Base-by-base conservation (phyloP, 2,329 filamentous ascomycete genomes). In the Diaporthe caulivora region DNA sequence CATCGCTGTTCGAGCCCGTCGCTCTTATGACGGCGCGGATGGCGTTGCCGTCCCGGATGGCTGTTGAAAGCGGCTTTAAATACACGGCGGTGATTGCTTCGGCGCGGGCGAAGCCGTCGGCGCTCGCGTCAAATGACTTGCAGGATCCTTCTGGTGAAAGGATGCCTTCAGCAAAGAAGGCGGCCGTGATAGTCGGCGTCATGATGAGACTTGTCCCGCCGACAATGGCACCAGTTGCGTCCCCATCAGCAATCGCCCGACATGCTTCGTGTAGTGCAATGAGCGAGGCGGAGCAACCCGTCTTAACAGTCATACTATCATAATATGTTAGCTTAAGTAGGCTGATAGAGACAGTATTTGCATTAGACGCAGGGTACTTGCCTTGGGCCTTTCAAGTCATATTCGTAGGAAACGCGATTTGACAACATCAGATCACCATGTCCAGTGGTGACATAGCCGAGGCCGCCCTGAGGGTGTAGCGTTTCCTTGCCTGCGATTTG, bases 261-360 rank as follows among this genome's bases (percentile, higher is more conserved):
- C 54, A 57, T 37, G 54, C 54, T 57, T 57, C 54, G 31, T 57
- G 54, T 7, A 57, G 18, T 37, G 54, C 54, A 37, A 57, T 57
- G 29, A 57, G 54, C 3, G 54, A 57, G 54, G 54, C 54, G 21
- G 54, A 57, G 29, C 54, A 57, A 37, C 54, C 54, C 17, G 54
- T 57, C 4, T 57, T 57, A 17, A 57, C 24, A 3, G 54, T 57
- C 29, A 57, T 18, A 57, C 54, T 57, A n/a, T 24, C 9, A 51
- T 13, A 26, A n/a, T 10, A 9, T 11, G 47, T 51, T 51, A 51
- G 47, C 47, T 51, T 24, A n/a, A 51, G n/a, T 13, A 11, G n/a
- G n/a, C 47, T 24, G 3, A 26, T 11, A 26, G 17, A 24, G n/a
- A 13, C 10, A 8, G 24, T 26, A 51, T 51, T 15, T 13, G n/a